Percentiles rank a stretch among this genome's conserved stretches.
Conservation (phyloP, 805 yeast genomes). For the Starmerella geochares region DNA sequence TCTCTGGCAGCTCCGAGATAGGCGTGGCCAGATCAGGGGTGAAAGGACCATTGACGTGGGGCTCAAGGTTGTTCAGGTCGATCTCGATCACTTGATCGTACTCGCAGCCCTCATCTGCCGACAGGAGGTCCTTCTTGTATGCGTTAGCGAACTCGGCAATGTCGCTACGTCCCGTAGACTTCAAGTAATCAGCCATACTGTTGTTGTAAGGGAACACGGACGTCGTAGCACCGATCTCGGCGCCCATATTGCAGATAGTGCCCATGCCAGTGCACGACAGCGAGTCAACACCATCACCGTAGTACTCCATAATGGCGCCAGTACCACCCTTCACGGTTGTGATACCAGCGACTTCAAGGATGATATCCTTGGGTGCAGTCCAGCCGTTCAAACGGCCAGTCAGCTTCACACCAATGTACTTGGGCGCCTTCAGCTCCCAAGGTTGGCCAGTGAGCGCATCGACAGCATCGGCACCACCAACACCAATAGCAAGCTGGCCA, state of each 20-base stretch:
- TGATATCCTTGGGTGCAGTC: slow-evolving; percentile 95
- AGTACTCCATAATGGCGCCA: slow-evolving; percentile 91
- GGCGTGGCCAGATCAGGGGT: slow-evolving; percentile 98
- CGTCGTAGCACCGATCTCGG: slow-evolving; percentile 97
- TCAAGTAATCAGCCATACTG: slow-evolving; percentile 75
- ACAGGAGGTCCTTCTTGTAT: slow-evolving; percentile 46
- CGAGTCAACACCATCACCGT: slow-evolving; percentile 86
- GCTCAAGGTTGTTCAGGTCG: slow-evolving; percentile 81
- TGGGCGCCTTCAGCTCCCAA: slow-evolving; percentile 98
- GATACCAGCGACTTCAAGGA: slow-evolving; percentile 84
- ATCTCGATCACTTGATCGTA: slow-evolving; percentile 90
- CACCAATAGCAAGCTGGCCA: slow-evolving; percentile 97
- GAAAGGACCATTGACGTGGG: slow-evolving; percentile 95
- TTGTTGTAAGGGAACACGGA: slow-evolving; percentile 94
- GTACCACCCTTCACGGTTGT: slow-evolving; percentile 98
- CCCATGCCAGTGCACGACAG: slow-evolving; percentile 98
- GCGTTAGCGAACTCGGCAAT: slow-evolving; percentile 71
- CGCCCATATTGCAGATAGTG: slow-evolving; percentile 99
- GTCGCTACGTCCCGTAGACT: slow-evolving; percentile 75
- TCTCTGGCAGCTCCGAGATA: slow-evolving; percentile 71
- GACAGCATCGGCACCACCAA: slow-evolving; percentile 99
- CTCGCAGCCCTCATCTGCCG: slow-evolving; percentile 86
- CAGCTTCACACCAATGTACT: slow-evolving; percentile 85
- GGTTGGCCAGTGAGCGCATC: slow-evolving; percentile 90
- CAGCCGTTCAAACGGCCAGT: slow-evolving; percentile 89